These are phyloP conservation scores for Haberlea rhodopensis DNA, from an alignment of 257 asterid genomes.

Conservation along the genomic window DNA sequence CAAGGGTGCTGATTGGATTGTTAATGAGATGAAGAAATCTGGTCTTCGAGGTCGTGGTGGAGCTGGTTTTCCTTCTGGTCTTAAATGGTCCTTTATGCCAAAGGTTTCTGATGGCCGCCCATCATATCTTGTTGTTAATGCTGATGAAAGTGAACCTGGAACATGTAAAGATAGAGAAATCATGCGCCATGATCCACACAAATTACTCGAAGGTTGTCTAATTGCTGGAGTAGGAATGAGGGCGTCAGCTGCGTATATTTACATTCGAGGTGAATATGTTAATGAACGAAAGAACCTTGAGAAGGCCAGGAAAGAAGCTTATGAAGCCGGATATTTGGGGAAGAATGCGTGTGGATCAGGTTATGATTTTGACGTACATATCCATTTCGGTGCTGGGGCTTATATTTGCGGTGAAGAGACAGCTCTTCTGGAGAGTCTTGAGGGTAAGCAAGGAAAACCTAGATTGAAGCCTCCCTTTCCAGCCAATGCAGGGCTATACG, in stretches of 20 bases:
- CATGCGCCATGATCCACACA: conserved; percentile 99
- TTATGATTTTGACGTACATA: conserved; percentile 90
- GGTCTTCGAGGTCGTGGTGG: conserved; percentile 99
- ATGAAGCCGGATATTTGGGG: conserved; percentile 82
- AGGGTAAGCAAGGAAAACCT: conserved; percentile 98
- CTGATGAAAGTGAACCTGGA: conserved; percentile 99
- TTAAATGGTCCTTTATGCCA: conserved; percentile 99
- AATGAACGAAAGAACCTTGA: conserved; percentile 82
- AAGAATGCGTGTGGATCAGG: conserved; percentile 98
- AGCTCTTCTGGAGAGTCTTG: conserved; percentile 96
- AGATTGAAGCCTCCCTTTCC: conserved; percentile 99
- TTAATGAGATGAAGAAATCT: conserved; percentile 91
- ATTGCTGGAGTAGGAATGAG: conserved; percentile 99
- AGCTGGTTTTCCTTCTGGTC: conserved; percentile 98
- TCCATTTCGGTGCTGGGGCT: conserved; percentile 98
- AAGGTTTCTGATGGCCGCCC: conserved; percentile 96
- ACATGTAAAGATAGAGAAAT: conserved; percentile 98
- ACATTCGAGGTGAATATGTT: conserved; percentile 96
- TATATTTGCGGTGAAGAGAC: conserved; percentile 99
- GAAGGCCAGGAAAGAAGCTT: conserved; percentile 91
- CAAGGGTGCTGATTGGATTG: conserved; percentile 96
- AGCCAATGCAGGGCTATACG: conserved; percentile 93
- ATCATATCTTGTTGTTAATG: conserved; percentile 94
- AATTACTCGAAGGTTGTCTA: conserved; percentile 89
- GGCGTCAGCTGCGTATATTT: conserved; percentile 91